Evolutionary conservation across 495 filamentous ascomycete genomes (phyloP).

Genomic region (Hypoxylon intermedium): DNA sequence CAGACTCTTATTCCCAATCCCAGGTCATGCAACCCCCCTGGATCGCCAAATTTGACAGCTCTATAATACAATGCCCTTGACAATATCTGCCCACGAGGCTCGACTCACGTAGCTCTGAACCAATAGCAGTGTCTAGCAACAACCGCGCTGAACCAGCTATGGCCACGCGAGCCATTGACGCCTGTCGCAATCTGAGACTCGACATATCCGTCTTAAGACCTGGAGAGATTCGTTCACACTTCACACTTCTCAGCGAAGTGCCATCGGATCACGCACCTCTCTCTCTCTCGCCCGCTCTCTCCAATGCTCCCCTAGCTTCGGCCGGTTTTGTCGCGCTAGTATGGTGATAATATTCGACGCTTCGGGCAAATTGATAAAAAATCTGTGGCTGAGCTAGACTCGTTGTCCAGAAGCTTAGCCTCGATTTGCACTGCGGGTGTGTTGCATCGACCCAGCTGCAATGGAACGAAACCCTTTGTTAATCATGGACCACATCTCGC

Average conservation of each 20-base stretch:
- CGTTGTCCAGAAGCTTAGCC: slow-evolving; percentile 35
- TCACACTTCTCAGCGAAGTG: too few relatives aligned
- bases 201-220: slow-evolving; percentile 23
- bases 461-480: slow-evolving; percentile 31
- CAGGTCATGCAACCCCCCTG: slow-evolving; percentile 37
- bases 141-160: slow-evolving; percentile 29
- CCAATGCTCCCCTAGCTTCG: slow-evolving; percentile 11
- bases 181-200: slow-evolving; percentile 38
- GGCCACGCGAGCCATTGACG: slow-evolving; percentile 22
- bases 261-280: slow-evolving; percentile 40
- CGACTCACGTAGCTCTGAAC: slow-evolving; percentile 26
- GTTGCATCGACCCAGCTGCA: slow-evolving; percentile 40
- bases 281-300: too few relatives aligned
- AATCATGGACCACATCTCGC: slow-evolving; percentile 35
- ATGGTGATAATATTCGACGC: slow-evolving; percentile 28
- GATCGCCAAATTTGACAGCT: slow-evolving; percentile 38
- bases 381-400: slow-evolving; percentile 36
- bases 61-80: slow-evolving; percentile 44
- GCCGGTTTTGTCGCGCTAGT: slow-evolving; percentile 24
- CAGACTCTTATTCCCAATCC: slow-evolving; percentile 21
- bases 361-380: slow-evolving; percentile 34
- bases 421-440: slow-evolving; percentile 37
- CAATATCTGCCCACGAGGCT: slow-evolving; percentile 42
- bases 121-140: slow-evolving; percentile 24
- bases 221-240: slow-evolving; percentile 17